phyloP scores from a whole-genome alignment of 441 rosid genomes.

The Brassica hybrid region DNA sequence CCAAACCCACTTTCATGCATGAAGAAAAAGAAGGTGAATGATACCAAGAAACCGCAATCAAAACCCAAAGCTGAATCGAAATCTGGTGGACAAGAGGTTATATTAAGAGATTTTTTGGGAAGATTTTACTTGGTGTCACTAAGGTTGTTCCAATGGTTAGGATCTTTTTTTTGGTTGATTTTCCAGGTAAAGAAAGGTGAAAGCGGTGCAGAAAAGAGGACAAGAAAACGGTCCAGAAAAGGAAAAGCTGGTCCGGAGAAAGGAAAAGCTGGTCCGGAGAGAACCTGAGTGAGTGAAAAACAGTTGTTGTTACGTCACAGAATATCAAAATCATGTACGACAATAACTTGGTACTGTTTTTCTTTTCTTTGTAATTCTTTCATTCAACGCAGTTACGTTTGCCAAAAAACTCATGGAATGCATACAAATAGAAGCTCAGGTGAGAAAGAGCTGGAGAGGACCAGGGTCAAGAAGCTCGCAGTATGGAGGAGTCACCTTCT shows the following conservation, averaged over 20 bases:
- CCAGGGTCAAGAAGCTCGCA: conserved; percentile 95
- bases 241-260: conserved; percentile 18
- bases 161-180: not conserved
- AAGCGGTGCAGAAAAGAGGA: conserved; percentile 13
- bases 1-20: conserved; percentile 85
- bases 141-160: conserved; percentile 1
- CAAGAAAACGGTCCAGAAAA: conserved; percentile 30
- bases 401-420: no score
- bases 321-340: no score
- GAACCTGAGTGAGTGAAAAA: no score
- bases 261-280: no score
- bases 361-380: no score
- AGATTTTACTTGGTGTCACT: not conserved
- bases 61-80: no score
- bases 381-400: no score
- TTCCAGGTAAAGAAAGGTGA: conserved; percentile 28
- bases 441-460: conserved; percentile 89
- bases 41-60: no score
- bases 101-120: not conserved
- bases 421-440: no score
- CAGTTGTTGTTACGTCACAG: no score
- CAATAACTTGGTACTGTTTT: no score
- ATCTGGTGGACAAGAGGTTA: no score
- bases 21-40: conserved; percentile 54
- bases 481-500: conserved; percentile 34